Evolutionary conservation across 176 grass and related monocot genomes (phyloP).

Genomic region (Oryza nivara): DNA sequence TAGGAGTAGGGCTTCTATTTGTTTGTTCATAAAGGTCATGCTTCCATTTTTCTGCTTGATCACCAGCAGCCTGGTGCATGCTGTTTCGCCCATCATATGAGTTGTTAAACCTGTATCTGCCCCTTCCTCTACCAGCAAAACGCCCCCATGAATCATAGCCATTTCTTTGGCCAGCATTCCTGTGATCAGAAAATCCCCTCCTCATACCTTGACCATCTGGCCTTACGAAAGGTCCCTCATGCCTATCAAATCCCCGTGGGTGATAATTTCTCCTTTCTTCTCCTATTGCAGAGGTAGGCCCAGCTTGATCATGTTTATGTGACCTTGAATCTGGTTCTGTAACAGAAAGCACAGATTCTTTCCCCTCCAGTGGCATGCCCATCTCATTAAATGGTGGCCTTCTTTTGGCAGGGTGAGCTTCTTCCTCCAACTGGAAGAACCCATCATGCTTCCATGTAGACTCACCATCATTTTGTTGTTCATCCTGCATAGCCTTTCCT

Average conservation of each 20-base stretch:
- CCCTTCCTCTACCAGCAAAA: conserved; percentile 65
- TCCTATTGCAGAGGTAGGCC: conserved; percentile 41
- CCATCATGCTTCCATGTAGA: conserved; percentile 70
- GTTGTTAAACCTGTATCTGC: conserved; percentile 53
- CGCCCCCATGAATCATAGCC: conserved; percentile 61
- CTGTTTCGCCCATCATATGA: conserved; percentile 43
- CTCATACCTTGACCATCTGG: conserved; percentile 53
- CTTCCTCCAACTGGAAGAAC: conserved; percentile 64
- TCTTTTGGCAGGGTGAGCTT: conserved; percentile 47
- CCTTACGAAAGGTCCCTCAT: conserved; percentile 27
- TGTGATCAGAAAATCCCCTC: conserved; percentile 58
- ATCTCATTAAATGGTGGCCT: conserved; percentile 62
- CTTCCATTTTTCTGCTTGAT: conserved; percentile 83
- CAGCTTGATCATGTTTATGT: conserved; percentile 47
- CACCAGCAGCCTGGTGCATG: conserved; percentile 38
- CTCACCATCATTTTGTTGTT: conserved; percentile 43
- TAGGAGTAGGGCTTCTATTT: conserved; percentile 62
- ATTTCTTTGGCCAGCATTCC: conserved; percentile 52
- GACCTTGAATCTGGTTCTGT: conserved; percentile 37
- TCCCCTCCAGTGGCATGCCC: conserved; percentile 45
- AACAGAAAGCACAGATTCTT: conserved; percentile 41
- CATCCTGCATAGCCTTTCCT: conserved; percentile 40
- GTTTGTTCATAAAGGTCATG: conserved; percentile 92
- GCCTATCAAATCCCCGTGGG: conserved; percentile 36
- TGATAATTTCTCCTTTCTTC: conserved; percentile 58